Base-by-base conservation (phyloP, 2,329 filamentous ascomycete genomes). In the Trichoderma endophyticum region DNA sequence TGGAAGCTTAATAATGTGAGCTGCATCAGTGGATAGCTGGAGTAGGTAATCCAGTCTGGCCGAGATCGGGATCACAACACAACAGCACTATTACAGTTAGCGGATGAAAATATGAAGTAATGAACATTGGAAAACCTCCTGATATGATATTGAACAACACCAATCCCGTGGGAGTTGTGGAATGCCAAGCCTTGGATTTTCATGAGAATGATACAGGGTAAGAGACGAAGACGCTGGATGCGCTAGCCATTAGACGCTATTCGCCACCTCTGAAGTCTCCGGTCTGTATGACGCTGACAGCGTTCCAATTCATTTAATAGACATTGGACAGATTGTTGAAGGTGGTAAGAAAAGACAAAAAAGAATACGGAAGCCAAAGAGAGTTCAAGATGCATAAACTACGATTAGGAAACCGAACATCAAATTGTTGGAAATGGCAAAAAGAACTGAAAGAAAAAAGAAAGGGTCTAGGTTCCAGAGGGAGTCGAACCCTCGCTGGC, bases 401-500 rank as follows among this genome's bases (percentile, higher is more conserved):
- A 6, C 3, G 0, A 18, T 6, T 7, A 8, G 6, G 36, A 18
- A 8, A 4, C 6, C 3, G 1, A 18, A 8, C 3, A 18, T 39
- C 15, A 2, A 18, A 2, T 18, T 39, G 36, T 18, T 18, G 15
- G 3, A 36, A 6, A 32, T 15, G 6, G 15, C n/a, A 36, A 36
- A 3, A 30, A 4, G 24, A 57, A 30, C 5, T 15, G 9, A 43
- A 21, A 14, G 4, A 18, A 30, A 67, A 59, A 32, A 34, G 11
- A 14, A 26, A 39, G 34, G 28, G 15, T 43, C 15, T 32, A 80
- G 79, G 79, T 80, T 76, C 77, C 77, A 77, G 78, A 56, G 78
- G 79, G 79, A 80, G 79, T 80, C 79, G 78, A 79, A 80, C 78
- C 79, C 78, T 79, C 78, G 78, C 79, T 80, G 79, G 78, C 78